Evolutionary conservation across 2,329 filamentous ascomycete species (phyloP).

Genomic region (Cordyceps fumosorosea): DNA sequence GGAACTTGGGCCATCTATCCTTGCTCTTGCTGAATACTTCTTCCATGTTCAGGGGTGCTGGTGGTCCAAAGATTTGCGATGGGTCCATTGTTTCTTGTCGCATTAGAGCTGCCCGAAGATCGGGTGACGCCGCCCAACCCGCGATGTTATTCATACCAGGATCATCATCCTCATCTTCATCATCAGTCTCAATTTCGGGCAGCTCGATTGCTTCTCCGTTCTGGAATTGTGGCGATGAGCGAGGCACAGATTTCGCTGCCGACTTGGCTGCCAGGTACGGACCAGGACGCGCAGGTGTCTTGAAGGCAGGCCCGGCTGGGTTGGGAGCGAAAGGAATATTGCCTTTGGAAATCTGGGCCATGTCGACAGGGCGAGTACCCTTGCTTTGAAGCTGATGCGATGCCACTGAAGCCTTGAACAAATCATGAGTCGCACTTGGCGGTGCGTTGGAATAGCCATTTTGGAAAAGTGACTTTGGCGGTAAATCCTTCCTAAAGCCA

Average conservation of each 20-base stretch:
- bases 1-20: constrained; percentile 79
- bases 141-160: constrained; percentile 53
- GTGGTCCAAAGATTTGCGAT: constrained; percentile 79
- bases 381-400: constrained; percentile 62
- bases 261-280: constrained; percentile 42
- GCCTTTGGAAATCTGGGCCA: constrained; percentile 82
- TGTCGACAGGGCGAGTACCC: constrained; percentile 65
- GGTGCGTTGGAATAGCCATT: constrained; percentile 56
- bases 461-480: constrained; percentile 53
- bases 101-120: constrained; percentile 67
- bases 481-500: constrained; percentile 58
- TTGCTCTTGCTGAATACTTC: constrained; percentile 91
- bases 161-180: constrained; percentile 73
- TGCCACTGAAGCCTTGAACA: constrained; percentile 62
- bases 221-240: constrained; percentile 76
- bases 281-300: constrained; percentile 60
- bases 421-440: constrained; percentile 44
- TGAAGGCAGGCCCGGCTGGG: constrained; percentile 49
- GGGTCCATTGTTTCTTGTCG: constrained; percentile 83
- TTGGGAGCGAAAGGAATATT: constrained; percentile 82
- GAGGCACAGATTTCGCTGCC: constrained; percentile 51
- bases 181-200: constrained; percentile 92
- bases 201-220: constrained; percentile 87
- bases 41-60: constrained; percentile 86
- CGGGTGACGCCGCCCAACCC: constrained; percentile 83